These are phyloP conservation scores for Amanita phalloides DNA, from an alignment of 768 basidiomycete species.

Conservation along the genomic window DNA sequence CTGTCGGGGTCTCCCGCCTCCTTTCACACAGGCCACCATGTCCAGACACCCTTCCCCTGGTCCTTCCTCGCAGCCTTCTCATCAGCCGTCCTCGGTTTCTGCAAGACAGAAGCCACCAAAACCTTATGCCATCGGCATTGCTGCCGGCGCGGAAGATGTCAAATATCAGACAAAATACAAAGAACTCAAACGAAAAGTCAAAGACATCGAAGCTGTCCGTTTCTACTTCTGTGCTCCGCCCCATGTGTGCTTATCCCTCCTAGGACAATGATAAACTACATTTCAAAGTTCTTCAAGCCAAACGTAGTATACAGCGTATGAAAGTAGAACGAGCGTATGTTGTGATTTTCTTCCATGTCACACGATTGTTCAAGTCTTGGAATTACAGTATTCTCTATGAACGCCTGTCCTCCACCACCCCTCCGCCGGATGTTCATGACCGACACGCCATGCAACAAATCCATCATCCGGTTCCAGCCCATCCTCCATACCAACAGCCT, in stretches of 20 bases:
- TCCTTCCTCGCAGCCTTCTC: constrained; percentile 23
- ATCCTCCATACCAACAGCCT: constrained; percentile 23
- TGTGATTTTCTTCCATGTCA: constrained; percentile 11
- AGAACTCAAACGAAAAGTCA: constrained; percentile 80
- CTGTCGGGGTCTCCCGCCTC: constrained; percentile 23
- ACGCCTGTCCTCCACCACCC: constrained; percentile 52
- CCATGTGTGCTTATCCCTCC: neutral
- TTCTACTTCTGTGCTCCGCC: constrained; percentile 7
- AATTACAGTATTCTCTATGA: constrained; percentile 59
- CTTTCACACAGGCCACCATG: constrained; percentile 45
- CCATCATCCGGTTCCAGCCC: constrained; percentile 21
- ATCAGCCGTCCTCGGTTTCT: constrained; percentile 17
- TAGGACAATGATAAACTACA: constrained; percentile 87
- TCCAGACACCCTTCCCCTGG: constrained; percentile 52
- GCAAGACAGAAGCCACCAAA: constrained; percentile 40
- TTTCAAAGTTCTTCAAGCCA: constrained; percentile 70
- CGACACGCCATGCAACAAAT: constrained; percentile 22
- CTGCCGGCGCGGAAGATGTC: constrained; percentile 73
- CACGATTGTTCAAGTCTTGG: constrained; percentile 3
- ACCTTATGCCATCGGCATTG: constrained; percentile 46
- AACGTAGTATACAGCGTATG: constrained; percentile 77
- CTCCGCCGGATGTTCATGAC: constrained; percentile 40
- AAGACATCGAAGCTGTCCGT: constrained; percentile 74
- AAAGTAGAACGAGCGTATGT: constrained; percentile 84
- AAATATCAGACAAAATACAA: constrained; percentile 86